These are phyloP conservation scores for Karstenula rhodostoma DNA, from an alignment of 2,329 filamentous ascomycete species.

Conservation along the genomic window DNA sequence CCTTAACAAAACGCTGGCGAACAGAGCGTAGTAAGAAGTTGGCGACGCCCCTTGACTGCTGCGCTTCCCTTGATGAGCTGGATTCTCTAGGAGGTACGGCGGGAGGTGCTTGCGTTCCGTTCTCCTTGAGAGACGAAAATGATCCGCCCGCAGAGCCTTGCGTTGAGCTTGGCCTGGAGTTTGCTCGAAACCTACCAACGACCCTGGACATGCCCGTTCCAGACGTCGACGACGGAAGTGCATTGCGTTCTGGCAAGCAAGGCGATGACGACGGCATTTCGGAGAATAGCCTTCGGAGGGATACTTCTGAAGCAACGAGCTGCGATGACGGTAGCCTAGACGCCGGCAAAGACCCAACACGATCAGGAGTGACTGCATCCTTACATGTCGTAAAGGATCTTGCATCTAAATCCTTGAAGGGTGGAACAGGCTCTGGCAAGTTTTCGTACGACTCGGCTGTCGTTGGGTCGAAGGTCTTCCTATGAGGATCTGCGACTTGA, in stretches of 20 bases:
- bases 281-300: conserved; percentile 18
- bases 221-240: conserved; percentile 18
- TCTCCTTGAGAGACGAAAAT: conserved; percentile 34
- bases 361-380: conserved; percentile 31
- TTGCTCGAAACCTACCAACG: conserved; percentile 24
- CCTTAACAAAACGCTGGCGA: conserved; percentile 30
- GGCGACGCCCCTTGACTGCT: conserved; percentile 35
- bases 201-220: conserved; percentile 32
- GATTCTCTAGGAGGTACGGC: conserved; percentile 41
- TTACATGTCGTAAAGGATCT: conserved; percentile 35
- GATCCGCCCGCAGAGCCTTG: conserved; percentile 31
- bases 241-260: conserved; percentile 24
- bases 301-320: conserved; percentile 15
- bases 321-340: conserved; percentile 23
- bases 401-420: conserved; percentile 30
- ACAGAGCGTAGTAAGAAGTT: conserved; percentile 36
- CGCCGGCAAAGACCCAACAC: conserved; percentile 26
- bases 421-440: conserved; percentile 18
- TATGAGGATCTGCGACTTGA: conserved; percentile 15
- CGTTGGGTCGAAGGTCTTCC: conserved; percentile 18
- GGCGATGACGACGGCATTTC: conserved; percentile 27
- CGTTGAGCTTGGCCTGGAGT: conserved; percentile 33
- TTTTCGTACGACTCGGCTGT: conserved; percentile 27
- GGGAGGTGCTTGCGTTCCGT: conserved; percentile 27
- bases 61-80: conserved; percentile 44